These are phyloP conservation scores for Pseudogymnoascus sp. DNA, from an alignment of 2,329 filamentous ascomycete species.

Conservation along the genomic window DNA sequence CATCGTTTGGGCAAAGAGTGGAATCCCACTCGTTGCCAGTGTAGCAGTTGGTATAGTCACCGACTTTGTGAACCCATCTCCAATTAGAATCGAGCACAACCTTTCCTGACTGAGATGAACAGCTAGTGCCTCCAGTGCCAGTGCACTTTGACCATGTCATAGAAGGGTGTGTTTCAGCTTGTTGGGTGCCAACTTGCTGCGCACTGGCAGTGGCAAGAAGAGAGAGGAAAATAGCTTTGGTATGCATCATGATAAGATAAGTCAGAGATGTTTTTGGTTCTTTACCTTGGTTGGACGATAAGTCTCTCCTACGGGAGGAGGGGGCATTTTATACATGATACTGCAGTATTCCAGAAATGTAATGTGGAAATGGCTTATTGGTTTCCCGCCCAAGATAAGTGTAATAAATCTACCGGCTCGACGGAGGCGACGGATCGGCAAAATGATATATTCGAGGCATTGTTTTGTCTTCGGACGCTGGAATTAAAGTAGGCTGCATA, in stretches of 20 bases:
- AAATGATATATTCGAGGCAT: neutral
- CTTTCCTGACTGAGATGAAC: constrained; percentile 39
- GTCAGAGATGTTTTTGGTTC: neutral
- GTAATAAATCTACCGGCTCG: neutral
- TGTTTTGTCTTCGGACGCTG: neutral
- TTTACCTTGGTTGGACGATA: neutral
- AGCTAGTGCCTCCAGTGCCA: constrained; percentile 32
- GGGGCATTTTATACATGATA: neutral
- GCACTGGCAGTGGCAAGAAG: constrained; percentile 36
- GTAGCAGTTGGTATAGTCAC: constrained; percentile 35
- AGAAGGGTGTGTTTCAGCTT: constrained; percentile 42
- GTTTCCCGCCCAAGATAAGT: neutral
- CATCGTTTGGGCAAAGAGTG: constrained; percentile 36
- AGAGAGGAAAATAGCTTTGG: constrained; percentile 17
- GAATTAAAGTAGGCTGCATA: neutral
- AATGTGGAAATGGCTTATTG: neutral
- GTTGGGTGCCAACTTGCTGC: constrained; percentile 40
- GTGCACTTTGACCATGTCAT: constrained; percentile 46
- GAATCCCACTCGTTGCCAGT: constrained; percentile 36
- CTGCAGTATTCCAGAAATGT: neutral
- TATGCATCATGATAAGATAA: neutral
- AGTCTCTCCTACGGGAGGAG: neutral
- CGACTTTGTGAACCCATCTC: constrained; percentile 46
- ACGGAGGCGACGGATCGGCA: neutral
- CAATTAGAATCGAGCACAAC: constrained; percentile 50